phyloP scores from a whole-genome alignment of 2,329 filamentous ascomycete genomes.

The Botrytis pseudocinerea region DNA sequence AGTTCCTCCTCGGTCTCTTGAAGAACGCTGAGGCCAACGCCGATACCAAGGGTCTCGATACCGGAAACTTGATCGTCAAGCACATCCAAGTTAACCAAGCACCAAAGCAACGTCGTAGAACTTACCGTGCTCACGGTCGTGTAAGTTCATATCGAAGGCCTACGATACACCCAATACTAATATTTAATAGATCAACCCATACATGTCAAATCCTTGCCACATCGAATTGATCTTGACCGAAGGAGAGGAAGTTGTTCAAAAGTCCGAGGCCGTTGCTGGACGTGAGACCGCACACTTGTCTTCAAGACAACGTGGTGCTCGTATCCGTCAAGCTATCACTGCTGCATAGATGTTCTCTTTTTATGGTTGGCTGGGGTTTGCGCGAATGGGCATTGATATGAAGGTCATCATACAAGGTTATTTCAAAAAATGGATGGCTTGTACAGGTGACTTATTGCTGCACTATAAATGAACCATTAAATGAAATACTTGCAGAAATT shows the following conservation, averaged over 20 bases:
- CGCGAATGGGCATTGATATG: conserved; percentile 33
- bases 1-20: conserved; percentile 95
- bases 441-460: conserved; percentile 38
- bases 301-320: conserved; percentile 87
- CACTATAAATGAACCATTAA: conserved; percentile 24
- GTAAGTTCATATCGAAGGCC: conserved; percentile 61
- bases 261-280: conserved; percentile 69
- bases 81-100: conserved; percentile 99
- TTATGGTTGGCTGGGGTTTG: conserved; percentile 34
- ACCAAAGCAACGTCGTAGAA: conserved; percentile 97
- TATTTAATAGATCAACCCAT: conserved; percentile 85
- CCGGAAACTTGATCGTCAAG: conserved; percentile 96
- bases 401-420: conserved; percentile 30
- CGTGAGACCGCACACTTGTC: conserved; percentile 65
- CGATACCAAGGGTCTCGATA: conserved; percentile 96
- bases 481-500: conserved; percentile 21
- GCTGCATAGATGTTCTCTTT: conserved; percentile 54
- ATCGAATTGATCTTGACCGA: conserved; percentile 99
- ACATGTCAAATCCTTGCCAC: conserved; percentile 99
- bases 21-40: conserved; percentile 98
- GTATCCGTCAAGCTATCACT: conserved; percentile 64
- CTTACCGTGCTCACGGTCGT: conserved; percentile 99
- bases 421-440: conserved; percentile 34
- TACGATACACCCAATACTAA: not conserved
- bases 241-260: conserved; percentile 92